Evolutionary conservation across 768 basidiomycete genomes (phyloP).

Genomic region (Hemileccinum rubropunctum): DNA sequence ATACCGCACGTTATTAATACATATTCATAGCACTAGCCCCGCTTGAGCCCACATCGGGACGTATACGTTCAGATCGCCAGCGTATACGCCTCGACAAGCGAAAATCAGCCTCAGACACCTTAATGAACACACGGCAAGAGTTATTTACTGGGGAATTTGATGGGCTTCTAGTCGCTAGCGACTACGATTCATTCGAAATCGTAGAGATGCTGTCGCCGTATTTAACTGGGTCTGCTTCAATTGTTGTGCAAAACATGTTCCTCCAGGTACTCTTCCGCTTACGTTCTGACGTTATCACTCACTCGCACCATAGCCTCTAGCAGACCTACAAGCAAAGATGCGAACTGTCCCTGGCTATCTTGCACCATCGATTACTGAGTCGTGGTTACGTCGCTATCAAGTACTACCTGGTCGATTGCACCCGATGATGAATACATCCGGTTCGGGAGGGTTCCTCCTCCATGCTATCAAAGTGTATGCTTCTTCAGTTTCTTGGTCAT

Average conservation of each 20-base stretch:
- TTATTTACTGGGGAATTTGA: slow-evolving; percentile 88
- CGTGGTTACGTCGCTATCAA: slow-evolving; percentile 89
- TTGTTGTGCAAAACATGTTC: slow-evolving; percentile 85
- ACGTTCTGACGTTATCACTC: slow-evolving; percentile 3
- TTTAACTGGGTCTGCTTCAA: slow-evolving; percentile 79
- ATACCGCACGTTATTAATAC: slow-evolving; percentile 2
- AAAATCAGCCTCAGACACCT: slow-evolving; percentile 59
- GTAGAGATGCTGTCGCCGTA: slow-evolving; percentile 71
- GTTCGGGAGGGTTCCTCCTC: slow-evolving; percentile 85
- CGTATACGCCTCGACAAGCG: slow-evolving; percentile 72
- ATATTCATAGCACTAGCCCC: slow-evolving; percentile 51
- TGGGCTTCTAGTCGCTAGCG: slow-evolving; percentile 79
- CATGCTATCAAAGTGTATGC: slow-evolving; percentile 83
- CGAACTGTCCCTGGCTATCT: slow-evolving; percentile 66
- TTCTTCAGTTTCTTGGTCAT: neutral
- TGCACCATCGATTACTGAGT: slow-evolving; percentile 77
- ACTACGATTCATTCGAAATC: slow-evolving; percentile 84
- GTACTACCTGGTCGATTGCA: slow-evolving; percentile 96
- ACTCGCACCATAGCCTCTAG: slow-evolving; percentile 52
- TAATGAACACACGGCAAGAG: slow-evolving; percentile 70
- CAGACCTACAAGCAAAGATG: slow-evolving; percentile 71
- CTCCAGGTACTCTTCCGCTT: slow-evolving; percentile 51
- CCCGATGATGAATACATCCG: slow-evolving; percentile 89
- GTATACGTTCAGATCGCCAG: slow-evolving; percentile 70
- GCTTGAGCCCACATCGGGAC: slow-evolving; percentile 52